Conservation (phyloP, 2,329 filamentous ascomycete genomes). For the Exophiala phaeomuriformis region DNA sequence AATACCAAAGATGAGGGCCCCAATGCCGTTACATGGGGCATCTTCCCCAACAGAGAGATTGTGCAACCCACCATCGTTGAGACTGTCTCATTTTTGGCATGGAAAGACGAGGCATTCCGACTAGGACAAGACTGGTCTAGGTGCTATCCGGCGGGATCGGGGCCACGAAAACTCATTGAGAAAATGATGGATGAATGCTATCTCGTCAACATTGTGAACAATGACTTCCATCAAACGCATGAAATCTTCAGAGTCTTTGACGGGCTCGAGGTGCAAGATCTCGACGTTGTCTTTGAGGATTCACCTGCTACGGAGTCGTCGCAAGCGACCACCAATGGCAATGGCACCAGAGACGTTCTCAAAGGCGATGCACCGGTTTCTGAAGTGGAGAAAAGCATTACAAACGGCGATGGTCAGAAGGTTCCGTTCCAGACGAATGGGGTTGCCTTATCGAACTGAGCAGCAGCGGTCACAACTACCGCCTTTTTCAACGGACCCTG, state of each 20-base stretch:
- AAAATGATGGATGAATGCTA: slow-evolving; percentile 85
- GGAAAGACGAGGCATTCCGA: slow-evolving; percentile 96
- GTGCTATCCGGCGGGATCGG: slow-evolving; percentile 70
- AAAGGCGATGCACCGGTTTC: slow-evolving; percentile 15
- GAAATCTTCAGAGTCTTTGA: slow-evolving; percentile 83
- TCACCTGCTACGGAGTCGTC: not conserved
- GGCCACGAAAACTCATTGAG: slow-evolving; percentile 72
- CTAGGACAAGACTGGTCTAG: slow-evolving; percentile 90
- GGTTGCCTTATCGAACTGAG: slow-evolving; percentile 5
- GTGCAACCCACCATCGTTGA: slow-evolving; percentile 99
- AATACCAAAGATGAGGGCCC: slow-evolving; percentile 81
- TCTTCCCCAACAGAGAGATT: slow-evolving; percentile 97
- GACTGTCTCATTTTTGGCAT: slow-evolving; percentile 92
- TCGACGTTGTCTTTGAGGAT: slow-evolving; percentile 44
- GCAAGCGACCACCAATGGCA: slow-evolving; percentile 2
- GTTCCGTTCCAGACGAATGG: slow-evolving; percentile 15
- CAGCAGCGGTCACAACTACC: not conserved
- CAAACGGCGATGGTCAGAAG: slow-evolving; percentile 13
- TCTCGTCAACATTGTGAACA: slow-evolving; percentile 95
- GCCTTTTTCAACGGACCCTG: too few relatives aligned
- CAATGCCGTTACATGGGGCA: slow-evolving; percentile 98
- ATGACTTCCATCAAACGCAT: slow-evolving; percentile 82
- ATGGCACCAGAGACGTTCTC: slow-evolving; percentile 12
- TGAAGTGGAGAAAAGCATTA: slow-evolving; percentile 11
- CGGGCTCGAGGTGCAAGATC: slow-evolving; percentile 60